Evolutionary conservation across 2,329 filamentous ascomycete genomes (phyloP).

Genomic region (Ceratocystis papillata): DNA sequence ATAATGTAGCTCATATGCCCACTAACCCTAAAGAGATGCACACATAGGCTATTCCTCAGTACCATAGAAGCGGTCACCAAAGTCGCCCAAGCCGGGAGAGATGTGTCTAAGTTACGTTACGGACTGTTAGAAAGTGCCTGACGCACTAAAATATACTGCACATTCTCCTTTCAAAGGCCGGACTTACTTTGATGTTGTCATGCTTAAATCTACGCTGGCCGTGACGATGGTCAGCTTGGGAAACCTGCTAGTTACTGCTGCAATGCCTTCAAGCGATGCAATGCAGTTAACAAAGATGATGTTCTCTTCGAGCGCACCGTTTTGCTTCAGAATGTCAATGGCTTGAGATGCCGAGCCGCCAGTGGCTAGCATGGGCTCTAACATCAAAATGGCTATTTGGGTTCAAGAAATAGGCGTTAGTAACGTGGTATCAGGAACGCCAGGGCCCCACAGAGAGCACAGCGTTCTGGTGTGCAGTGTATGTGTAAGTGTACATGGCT

Average conservation of each 20-base stretch:
- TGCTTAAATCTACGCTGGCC: slow-evolving; percentile 25
- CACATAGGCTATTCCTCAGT: slow-evolving; percentile 10
- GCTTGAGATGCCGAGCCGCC: slow-evolving; percentile 27
- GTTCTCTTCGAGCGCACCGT: slow-evolving; percentile 27
- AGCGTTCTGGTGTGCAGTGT: background rate
- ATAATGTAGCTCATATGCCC: background rate
- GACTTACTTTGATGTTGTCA: slow-evolving; percentile 26
- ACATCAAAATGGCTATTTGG: slow-evolving; percentile 26
- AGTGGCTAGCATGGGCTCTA: slow-evolving; percentile 28
- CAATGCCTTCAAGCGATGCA: slow-evolving; percentile 28
- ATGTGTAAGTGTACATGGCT: background rate
- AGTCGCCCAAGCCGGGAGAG: slow-evolving; percentile 32
- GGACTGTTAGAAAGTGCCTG: background rate
- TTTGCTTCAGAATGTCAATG: slow-evolving; percentile 25
- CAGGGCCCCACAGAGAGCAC: background rate
- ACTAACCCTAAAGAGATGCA: background rate
- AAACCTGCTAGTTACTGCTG: slow-evolving; percentile 26
- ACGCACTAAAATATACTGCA: background rate
- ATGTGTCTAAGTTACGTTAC: slow-evolving; percentile 29
- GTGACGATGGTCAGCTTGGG: slow-evolving; percentile 27
- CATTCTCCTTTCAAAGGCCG: background rate
- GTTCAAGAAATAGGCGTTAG: background rate
- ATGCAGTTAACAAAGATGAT: slow-evolving; percentile 30
- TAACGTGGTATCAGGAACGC: background rate
- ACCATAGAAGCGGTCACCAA: slow-evolving; percentile 32